These are phyloP conservation scores for Phyllosticta citriasiana DNA, from an alignment of 2,329 filamentous ascomycete genomes.

Conservation along the genomic window DNA sequence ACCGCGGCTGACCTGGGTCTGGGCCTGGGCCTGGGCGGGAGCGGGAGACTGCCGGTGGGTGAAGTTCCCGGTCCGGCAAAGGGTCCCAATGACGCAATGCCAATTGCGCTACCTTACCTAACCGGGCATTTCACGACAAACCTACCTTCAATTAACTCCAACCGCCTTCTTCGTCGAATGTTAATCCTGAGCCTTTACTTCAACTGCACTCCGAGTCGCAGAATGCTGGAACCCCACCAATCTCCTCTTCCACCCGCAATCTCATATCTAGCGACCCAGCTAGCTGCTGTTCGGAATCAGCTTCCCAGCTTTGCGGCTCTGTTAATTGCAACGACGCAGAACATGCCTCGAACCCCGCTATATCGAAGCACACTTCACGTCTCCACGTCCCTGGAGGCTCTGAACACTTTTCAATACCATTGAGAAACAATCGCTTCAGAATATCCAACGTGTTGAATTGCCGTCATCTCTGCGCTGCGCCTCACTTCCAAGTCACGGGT, in stretches of 20 bases:
- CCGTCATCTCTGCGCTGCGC: background rate
- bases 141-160: background rate
- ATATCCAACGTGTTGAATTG: background rate
- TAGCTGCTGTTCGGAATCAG: background rate
- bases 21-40: too few species aligned
- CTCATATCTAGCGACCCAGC: background rate
- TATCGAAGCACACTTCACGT: background rate
- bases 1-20: background rate
- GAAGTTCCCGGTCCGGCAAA: background rate
- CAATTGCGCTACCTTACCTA: too few species aligned
- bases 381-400: background rate
- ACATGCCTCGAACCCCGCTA: background rate
- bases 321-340: background rate
- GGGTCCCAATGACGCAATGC: background rate
- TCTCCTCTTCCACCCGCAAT: background rate
- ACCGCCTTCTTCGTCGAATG: background rate
- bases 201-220: background rate
- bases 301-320: background rate
- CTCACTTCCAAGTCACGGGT: background rate
- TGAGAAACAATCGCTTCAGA: background rate
- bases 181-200: background rate
- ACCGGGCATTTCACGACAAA: too few species aligned
- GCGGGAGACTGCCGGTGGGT: too few species aligned
- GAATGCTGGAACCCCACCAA: background rate
- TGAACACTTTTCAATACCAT: background rate